These are phyloP conservation scores for Saturnispora quitensis DNA, from an alignment of 805 yeast genomes.

Conservation along the genomic window DNA sequence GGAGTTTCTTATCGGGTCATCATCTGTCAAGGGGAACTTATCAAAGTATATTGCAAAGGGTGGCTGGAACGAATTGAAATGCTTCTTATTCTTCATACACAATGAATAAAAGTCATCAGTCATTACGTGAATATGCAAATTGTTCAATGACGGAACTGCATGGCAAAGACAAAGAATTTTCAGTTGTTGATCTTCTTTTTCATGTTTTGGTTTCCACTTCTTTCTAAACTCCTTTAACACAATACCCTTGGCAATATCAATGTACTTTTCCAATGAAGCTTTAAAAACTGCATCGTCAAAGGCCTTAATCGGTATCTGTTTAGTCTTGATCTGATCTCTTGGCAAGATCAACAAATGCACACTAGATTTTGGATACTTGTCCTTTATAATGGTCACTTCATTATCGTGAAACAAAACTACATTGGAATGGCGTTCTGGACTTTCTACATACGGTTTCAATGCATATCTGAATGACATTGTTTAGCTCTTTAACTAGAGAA, in stretches of 20 bases:
- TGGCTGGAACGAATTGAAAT: constrained; percentile 65
- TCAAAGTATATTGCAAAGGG: constrained; percentile 52
- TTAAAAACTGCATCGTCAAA: constrained; percentile 31
- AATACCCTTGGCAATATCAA: constrained; percentile 28
- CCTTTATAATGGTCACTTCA: constrained; percentile 47
- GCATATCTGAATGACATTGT: constrained; percentile 42
- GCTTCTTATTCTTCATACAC: constrained; percentile 49
- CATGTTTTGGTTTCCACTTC: constrained; percentile 8
- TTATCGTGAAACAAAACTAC: constrained; percentile 41
- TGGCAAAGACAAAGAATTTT: constrained; percentile 54
- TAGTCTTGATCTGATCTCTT: constrained; percentile 32
- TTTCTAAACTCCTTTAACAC: constrained; percentile 12
- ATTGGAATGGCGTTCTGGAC: constrained; percentile 33
- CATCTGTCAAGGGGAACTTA: constrained; percentile 35
- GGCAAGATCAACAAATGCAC: constrained; percentile 59
- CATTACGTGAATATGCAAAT: constrained; percentile 66
- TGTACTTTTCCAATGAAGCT: constrained; percentile 24
- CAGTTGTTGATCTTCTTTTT: constrained; percentile 15
- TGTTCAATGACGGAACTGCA: constrained; percentile 57
- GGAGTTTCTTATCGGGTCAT: constrained; percentile 27
- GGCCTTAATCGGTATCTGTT: constrained; percentile 43
- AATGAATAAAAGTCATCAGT: constrained; percentile 52
- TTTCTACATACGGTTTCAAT: constrained; percentile 38
- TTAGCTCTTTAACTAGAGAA: not conserved
- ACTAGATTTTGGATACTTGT: constrained; percentile 53